Base-by-base conservation (phyloP, 768 basidiomycete genomes). In the Antrodiella citrinella region DNA sequence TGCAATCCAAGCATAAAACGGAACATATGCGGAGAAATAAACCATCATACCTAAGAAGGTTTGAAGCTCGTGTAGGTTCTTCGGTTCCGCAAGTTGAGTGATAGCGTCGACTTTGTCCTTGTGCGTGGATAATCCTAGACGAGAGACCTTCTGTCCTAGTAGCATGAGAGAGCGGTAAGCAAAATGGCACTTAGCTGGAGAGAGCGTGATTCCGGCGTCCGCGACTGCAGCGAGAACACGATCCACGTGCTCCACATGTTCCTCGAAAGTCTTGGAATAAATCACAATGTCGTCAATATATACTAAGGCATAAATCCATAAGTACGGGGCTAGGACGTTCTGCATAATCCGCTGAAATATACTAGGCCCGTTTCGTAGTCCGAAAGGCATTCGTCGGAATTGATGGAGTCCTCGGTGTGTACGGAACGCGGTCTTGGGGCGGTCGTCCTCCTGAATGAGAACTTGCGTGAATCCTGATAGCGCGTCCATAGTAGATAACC, bases 331-430 rank as follows among this genome's bases (percentile, higher is more conserved):
- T 0, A 54, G 38, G 4, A 51, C 2, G 59, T 66, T 0, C 63
- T 53, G 69, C 71, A 75, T 74, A 1, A 72, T 54, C 12, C 68
- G 44, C 45, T 74, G 73, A 49, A 73, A 74, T 0, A 71, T 59
- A 2, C 65, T 57, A 0, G 73, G 73, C 1, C 51, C 61, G 44
- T 67, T 65, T 15, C 54, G 30, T 1, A 51, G 46, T 1, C 59
- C 54, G 45, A 75, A 74, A 0, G 70, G 72, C 70, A 74, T 73
- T 25, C 68, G 47, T 26, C 49, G 52, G 54, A 74, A 74, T n/a
- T n/a, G n/a, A n/a, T n/a, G n/a, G n/a, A n/a, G n/a, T n/a, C n/a
- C n/a, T n/a, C n/a, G n/a, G n/a, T 73, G 74, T 0, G 65, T 66
- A 2, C 67, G 49, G 45, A 75, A 74, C 0, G 70, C 70, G 0